A percentile compares a stretch with the other conserved stretches of the same genome.
phyloP scores from a whole-genome alignment of 2,329 filamentous ascomycete species.

The Teratosphaeria pseudoeucalypti region DNA sequence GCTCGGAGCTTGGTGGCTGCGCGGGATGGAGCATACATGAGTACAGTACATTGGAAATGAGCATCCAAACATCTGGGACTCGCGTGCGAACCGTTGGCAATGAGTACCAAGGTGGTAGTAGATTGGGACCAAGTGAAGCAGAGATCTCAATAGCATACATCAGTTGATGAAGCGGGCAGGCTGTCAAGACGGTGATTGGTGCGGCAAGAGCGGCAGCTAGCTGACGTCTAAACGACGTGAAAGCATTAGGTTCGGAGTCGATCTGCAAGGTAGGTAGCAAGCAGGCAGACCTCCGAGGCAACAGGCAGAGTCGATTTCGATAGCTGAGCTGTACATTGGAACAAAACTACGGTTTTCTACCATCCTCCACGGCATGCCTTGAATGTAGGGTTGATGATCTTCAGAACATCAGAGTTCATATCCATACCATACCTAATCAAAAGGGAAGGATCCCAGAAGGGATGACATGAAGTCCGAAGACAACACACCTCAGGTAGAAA shows the following conservation, averaged over 20 bases:
- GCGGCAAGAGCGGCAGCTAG: background rate
- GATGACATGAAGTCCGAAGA: too few species aligned
- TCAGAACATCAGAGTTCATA: too few species aligned
- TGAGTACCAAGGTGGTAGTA: background rate
- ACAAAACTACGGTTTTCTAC: too few species aligned
- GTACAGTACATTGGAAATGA: background rate
- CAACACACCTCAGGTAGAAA: too few species aligned
- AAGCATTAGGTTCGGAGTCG: background rate
- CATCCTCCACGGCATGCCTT: too few species aligned
- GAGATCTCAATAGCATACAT: background rate
- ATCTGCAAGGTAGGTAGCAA: background rate
- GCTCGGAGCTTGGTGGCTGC: background rate
- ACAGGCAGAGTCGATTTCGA: too few species aligned
- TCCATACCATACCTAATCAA: too few species aligned
- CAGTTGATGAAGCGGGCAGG: too few species aligned
- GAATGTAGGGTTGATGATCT: too few species aligned
- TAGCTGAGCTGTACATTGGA: too few species aligned
- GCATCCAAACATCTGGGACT: background rate
- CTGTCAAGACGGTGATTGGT: background rate
- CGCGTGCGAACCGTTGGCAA: background rate
- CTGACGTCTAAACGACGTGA: background rate
- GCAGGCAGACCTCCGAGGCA: too few species aligned
- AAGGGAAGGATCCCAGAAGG: too few species aligned
- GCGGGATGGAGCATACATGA: background rate
- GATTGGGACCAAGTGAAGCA: background rate